Evolutionary conservation across 140 eudicot genomes (phyloP), one percentile per base, ranked within the genome.

Genomic region (Flaveria floridana): DNA sequence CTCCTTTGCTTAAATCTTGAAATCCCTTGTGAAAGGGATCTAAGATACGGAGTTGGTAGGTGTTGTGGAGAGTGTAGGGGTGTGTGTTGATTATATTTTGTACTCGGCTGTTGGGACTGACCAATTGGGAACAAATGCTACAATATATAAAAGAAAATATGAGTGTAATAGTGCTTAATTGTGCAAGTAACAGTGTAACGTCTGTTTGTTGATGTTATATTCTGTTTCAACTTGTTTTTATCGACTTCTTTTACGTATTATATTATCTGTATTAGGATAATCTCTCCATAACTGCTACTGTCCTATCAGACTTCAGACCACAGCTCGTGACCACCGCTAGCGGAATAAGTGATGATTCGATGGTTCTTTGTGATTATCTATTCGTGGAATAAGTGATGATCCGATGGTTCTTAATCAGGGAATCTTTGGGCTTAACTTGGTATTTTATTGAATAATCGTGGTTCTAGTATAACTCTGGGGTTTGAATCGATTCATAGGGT

Each of bases 111-210:
- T 73, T 78, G 62, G 64, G 84, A 83, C 74, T 83, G 79, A 85
- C 89, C 86, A 86, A 82, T 84, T 74, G 62, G 62, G 80, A 75
- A 85, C 81, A 83, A 74, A 71, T 82, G 84, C 85, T 80, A 77
- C 72, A 53, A 75, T 48, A 81, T 76, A 75, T 81, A 56, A 64
- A 65, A 79, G 74, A 65, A 79, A 72, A 42, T 28, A 28, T 37
- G 86, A 78, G 84, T 76, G 84, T 79, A 84, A 72, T 79, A 51
- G 83, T 77, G 76, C 61, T 81, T 79, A 83, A 70, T 83, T 79
- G 44, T 88, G 89, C 74, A 83, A 79, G 79, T 85, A 73, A 73
- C 65, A 70, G 57, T 50, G 70, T 64, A 64, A 64, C 34, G 50
- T 64, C 70, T 34, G 70, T 62, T 28, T 62, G n/a, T 64, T 64